Evolutionary conservation across 2,329 filamentous ascomycete genomes (phyloP).

Genomic region (Cercospora sp.): DNA sequence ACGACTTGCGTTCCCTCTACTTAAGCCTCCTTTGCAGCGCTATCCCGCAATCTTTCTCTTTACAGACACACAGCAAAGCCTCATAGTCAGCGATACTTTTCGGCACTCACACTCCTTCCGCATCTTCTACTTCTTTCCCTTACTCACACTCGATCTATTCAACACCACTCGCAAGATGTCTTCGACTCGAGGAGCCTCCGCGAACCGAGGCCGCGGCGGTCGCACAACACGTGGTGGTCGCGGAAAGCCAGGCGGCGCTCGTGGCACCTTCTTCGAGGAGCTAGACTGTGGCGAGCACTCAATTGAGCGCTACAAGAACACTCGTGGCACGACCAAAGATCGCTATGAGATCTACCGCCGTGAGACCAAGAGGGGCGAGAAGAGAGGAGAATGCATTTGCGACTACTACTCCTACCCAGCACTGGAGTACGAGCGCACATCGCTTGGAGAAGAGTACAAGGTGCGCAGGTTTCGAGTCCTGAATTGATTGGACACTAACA

Average conservation of each 20-base stretch:
- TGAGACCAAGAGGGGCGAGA: not conserved
- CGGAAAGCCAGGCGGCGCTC: not conserved
- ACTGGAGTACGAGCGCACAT: not conserved
- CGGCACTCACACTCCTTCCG: not conserved
- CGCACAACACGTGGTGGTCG: not conserved
- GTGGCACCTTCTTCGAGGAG: not conserved
- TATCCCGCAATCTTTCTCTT: not conserved
- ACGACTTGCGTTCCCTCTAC: not conserved
- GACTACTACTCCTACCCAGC: not conserved
- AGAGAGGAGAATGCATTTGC: not conserved
- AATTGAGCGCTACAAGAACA: not conserved
- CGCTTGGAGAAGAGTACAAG: not conserved
- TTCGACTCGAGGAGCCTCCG: not conserved
- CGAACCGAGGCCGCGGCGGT: not conserved
- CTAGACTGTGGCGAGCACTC: not conserved
- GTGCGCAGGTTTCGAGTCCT: not conserved
- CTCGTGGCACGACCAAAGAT: not conserved
- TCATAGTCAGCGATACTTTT: not conserved
- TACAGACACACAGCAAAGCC: not conserved
- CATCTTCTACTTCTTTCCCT: not conserved
- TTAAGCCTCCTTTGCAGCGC: not conserved
- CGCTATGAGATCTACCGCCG: not conserved
- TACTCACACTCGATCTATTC: not conserved
- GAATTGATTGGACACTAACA: no score
- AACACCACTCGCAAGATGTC: not conserved